Conservation (phyloP, 2,329 filamentous ascomycete species). For the Colletotrichum endophyticum region DNA sequence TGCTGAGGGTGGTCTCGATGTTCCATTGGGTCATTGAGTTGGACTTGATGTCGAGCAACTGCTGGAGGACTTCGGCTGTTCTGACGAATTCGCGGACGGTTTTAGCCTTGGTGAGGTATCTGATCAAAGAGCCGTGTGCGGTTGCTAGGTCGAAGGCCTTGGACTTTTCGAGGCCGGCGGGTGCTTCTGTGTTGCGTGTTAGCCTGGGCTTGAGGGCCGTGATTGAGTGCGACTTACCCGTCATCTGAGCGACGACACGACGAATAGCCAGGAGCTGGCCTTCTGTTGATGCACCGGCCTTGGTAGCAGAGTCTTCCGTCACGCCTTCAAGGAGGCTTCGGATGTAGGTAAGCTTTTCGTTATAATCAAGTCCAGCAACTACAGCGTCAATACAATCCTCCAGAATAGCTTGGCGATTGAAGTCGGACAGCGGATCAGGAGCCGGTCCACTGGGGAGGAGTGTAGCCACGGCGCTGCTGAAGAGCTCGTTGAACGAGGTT, state of each 20-base stretch:
- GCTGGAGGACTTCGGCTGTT: constrained; percentile 44
- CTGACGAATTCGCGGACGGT: constrained; percentile 38
- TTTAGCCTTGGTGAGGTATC: constrained; percentile 32
- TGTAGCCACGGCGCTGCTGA: neutral
- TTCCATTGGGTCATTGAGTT: constrained; percentile 63
- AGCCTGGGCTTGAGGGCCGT: neutral
- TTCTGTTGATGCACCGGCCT: neutral
- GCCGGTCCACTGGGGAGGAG: neutral
- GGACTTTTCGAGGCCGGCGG: constrained; percentile 3
- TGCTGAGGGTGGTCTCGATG: constrained; percentile 56
- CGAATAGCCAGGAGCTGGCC: constrained; percentile 51
- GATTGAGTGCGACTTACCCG: constrained; percentile 32
- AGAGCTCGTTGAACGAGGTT: constrained; percentile 32
- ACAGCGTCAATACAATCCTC: constrained; percentile 34
- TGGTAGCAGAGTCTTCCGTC: neutral
- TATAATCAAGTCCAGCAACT: constrained; percentile 33
- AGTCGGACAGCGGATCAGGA: constrained; percentile 9
- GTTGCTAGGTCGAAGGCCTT: constrained; percentile 42
- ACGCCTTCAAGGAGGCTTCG: constrained; percentile 34
- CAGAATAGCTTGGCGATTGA: constrained; percentile 26
- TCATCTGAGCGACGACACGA: constrained; percentile 43
- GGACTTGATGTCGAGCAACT: constrained; percentile 55
- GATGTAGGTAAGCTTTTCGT: constrained; percentile 42
- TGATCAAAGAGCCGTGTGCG: constrained; percentile 45
- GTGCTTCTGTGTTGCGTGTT: constrained; percentile 1